Evolutionary conservation across 75 land plant genomes (phyloP), one percentile per base, ranked within the genome.

Genomic region (Pinus tabuliformis): DNA sequence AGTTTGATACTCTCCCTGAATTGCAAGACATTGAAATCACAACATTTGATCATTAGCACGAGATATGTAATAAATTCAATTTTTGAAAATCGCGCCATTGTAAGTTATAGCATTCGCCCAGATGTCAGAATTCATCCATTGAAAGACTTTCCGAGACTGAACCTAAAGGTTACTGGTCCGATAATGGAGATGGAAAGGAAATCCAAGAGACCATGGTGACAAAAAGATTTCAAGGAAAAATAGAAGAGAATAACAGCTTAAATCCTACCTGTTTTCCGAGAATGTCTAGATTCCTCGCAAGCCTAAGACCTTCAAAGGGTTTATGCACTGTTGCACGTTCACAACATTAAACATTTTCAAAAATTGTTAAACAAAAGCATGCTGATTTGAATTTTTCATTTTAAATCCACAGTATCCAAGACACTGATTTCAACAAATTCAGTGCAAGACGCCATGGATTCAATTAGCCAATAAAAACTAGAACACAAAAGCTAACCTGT

Each of bases 191-290:
- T 49, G 11, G 54, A 49, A 49, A 49, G 54, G 12, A 49, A 6
- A 39, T 39, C 42, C 42, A 39, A 39, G 42, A 39, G 42, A 39
- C 0, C 52, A 45, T 7, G 52, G 52, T 45, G 52, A 45, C 54
- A 49, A 49, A 49, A 49, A 49, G 54, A 49, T 49, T 49, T 49
- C 54, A 49, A 3, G 9, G 54, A 0, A 62, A 66, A 20, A 22
- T n/a, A 18, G 42, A 68, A 42, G 24, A 68, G 24, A 42, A 68
- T 39, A 66, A 66, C 37, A 37, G 20, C 49, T 17, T 39, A 39
- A 39, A 17, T 68, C 72, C 42, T 42, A 68, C 72, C n/a, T 11
- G 72, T 68, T 68, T 68, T 68, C 42, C 39, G 36, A 68, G 72
- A 68, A 22, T 36, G 3, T 68, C 72, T 42, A 68, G 24, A 42